Evolutionary conservation across 768 basidiomycete species (phyloP).

Genomic region (Mycena polygramma): DNA sequence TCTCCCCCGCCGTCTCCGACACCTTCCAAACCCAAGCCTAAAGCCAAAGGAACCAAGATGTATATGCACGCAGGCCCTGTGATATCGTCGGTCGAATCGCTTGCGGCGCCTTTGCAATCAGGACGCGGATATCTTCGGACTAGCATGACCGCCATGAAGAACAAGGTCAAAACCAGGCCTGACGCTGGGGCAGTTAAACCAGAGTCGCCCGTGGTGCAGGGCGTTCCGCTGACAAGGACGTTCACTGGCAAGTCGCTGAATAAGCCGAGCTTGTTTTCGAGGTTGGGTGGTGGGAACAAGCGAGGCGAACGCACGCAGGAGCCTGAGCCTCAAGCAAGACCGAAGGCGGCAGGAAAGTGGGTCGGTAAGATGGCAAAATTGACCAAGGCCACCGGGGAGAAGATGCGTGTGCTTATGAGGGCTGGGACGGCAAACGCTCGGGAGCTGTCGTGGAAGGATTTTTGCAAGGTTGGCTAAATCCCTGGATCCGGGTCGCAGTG

Average conservation of each 20-base stretch:
- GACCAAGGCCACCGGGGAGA: constrained; percentile 22
- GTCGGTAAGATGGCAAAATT: neutral
- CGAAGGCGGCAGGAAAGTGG: neutral
- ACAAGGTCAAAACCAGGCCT: constrained; percentile 25
- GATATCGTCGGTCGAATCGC: constrained; percentile 18
- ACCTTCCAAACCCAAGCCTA: constrained; percentile 12
- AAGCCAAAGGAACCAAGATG: constrained; percentile 1
- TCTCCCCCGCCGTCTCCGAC: constrained; percentile 22
- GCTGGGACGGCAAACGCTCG: constrained; percentile 9
- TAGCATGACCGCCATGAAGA: neutral
- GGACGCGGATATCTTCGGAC: constrained; percentile 23
- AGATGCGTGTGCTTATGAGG: constrained; percentile 20
- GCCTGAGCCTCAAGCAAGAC: neutral
- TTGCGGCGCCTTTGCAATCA: constrained; percentile 29
- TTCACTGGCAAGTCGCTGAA: constrained; percentile 17
- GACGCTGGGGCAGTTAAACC: neutral
- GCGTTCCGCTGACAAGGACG: constrained; percentile 20
- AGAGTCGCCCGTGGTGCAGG: neutral
- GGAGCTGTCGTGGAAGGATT: constrained; percentile 26
- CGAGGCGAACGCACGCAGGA: neutral
- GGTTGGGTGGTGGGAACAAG: neutral
- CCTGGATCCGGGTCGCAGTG: neutral
- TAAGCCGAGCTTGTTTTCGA: constrained; percentile 9
- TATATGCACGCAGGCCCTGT: constrained; percentile 13
- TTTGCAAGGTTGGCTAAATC: constrained; percentile 9